Conservation (phyloP, 2,329 filamentous ascomycete species). For the Endoconidiophora polonica region DNA sequence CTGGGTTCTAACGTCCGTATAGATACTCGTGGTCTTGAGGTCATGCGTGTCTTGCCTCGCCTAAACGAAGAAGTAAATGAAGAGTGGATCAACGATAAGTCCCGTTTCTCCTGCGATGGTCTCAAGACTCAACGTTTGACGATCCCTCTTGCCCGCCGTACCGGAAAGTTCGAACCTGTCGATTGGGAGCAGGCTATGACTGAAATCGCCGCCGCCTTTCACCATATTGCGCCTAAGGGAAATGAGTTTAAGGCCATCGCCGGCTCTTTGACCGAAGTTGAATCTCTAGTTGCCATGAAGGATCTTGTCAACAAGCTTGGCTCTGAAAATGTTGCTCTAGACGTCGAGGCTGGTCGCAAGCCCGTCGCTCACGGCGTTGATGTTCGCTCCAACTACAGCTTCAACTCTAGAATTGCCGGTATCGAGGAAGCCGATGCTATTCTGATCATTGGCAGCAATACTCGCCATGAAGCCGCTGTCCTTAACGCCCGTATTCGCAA, state of each 20-base stretch:
- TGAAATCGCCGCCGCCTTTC: slow-evolving; percentile 69
- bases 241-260: slow-evolving; percentile 95
- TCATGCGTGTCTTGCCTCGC: slow-evolving; percentile 84
- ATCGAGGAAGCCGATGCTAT: slow-evolving; percentile 89
- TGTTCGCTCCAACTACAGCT: slow-evolving; percentile 83
- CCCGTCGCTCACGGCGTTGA: slow-evolving; percentile 88
- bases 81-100: slow-evolving; percentile 99
- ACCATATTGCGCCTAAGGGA: slow-evolving; percentile 62
- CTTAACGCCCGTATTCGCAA: slow-evolving; percentile 95
- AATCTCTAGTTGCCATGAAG: slow-evolving; percentile 91
- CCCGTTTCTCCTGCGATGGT: slow-evolving; percentile 88
- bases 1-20: slow-evolving; percentile 90
- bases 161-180: slow-evolving; percentile 80
- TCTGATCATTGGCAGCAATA: slow-evolving; percentile 86
- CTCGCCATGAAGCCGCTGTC: slow-evolving; percentile 84
- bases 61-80: slow-evolving; percentile 97
- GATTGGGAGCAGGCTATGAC: slow-evolving; percentile 91
- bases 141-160: slow-evolving; percentile 72
- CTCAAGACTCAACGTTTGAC: slow-evolving; percentile 92
- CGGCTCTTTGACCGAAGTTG: slow-evolving; percentile 78
- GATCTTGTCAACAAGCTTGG: slow-evolving; percentile 92
- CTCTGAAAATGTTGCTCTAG: slow-evolving; percentile 87
- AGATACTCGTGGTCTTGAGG: slow-evolving; percentile 82
- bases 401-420: slow-evolving; percentile 89
- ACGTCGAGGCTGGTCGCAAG: slow-evolving; percentile 67